Evolutionary conservation across 192 early-diverging fungal genomes (phyloP).

Genomic region (Funneliformis mosseae): DNA sequence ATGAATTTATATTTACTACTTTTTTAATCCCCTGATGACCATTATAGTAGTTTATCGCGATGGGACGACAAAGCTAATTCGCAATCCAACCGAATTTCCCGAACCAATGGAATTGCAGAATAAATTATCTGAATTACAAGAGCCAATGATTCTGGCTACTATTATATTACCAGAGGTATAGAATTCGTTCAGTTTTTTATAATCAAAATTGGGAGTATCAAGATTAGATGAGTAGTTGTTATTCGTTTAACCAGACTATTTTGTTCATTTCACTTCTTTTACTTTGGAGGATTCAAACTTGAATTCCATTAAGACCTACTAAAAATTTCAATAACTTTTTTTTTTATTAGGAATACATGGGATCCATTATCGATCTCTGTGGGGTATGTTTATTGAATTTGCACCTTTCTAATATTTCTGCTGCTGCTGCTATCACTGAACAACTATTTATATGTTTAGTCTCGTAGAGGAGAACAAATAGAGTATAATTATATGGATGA

Average conservation of each 20-base stretch:
- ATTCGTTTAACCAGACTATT: no score
- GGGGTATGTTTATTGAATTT: conserved; percentile 47
- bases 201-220: no score
- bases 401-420: not conserved
- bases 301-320: not conserved
- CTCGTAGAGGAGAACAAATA: conserved; percentile 78
- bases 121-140: conserved; percentile 68
- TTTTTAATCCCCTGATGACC: not conserved
- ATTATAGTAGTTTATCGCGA: conserved; percentile 56
- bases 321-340: not conserved
- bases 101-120: conserved; percentile 66
- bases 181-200: not conserved
- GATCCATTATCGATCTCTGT: conserved; percentile 75
- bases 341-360: conserved; percentile 62
- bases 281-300: no score
- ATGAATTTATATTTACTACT: not conserved
- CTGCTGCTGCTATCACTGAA: not conserved
- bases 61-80: conserved; percentile 51
- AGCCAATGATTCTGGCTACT: conserved; percentile 93
- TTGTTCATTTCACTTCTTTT: no score
- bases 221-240: no score
- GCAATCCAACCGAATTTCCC: conserved; percentile 93
- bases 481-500: conserved; percentile 91
- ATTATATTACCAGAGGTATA: conserved; percentile 82
- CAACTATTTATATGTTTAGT: conserved; percentile 38